A percentile compares a stretch with the other conserved stretches of the same genome.
phyloP scores from a whole-genome alignment of 83 land plant species.

The Isoetes engelmannii region DNA sequence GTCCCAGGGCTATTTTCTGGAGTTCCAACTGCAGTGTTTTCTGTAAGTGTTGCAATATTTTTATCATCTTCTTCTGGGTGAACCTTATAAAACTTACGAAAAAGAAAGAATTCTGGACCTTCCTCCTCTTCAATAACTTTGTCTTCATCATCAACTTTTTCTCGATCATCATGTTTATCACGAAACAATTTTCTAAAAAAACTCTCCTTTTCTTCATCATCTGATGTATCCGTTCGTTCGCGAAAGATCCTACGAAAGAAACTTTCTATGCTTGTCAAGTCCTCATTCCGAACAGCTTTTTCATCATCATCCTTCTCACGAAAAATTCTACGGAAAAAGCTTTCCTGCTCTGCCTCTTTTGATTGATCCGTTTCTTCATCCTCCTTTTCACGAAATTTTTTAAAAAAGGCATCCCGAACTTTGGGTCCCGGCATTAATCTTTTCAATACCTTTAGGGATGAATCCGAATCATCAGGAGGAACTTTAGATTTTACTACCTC shows the following conservation, averaged over 20 bases:
- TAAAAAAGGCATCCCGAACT: constrained; percentile 76
- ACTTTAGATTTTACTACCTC: constrained; percentile 15
- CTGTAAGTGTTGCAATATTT: constrained; percentile 22
- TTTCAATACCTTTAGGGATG: constrained; percentile 43
- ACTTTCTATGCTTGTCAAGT: constrained; percentile 61
- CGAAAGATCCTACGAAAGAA: constrained; percentile 80
- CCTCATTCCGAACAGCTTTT: constrained; percentile 45
- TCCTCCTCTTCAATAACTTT: constrained; percentile 65
- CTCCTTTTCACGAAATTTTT: constrained; percentile 69
- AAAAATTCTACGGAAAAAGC: constrained; percentile 66
- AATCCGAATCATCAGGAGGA: constrained; percentile 44
- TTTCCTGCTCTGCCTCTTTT: constrained; percentile 45
- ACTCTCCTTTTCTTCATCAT: constrained; percentile 76
- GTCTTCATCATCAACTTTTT: constrained; percentile 38
- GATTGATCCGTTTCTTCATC: constrained; percentile 63
- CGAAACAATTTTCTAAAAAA: constrained; percentile 62
- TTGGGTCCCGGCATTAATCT: constrained; percentile 84
- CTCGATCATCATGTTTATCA: constrained; percentile 53
- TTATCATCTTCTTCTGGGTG: constrained; percentile 83
- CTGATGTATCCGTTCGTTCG: constrained; percentile 54
- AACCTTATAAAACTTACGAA: constrained; percentile 68
- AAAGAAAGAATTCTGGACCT: constrained; percentile 62
- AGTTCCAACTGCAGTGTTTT: constrained; percentile 23
- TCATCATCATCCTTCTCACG: constrained; percentile 77
- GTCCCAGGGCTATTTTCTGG: constrained; percentile 82